Base-by-base conservation (phyloP, 495 filamentous ascomycete genomes). In the Lasiosphaeria miniovina region DNA sequence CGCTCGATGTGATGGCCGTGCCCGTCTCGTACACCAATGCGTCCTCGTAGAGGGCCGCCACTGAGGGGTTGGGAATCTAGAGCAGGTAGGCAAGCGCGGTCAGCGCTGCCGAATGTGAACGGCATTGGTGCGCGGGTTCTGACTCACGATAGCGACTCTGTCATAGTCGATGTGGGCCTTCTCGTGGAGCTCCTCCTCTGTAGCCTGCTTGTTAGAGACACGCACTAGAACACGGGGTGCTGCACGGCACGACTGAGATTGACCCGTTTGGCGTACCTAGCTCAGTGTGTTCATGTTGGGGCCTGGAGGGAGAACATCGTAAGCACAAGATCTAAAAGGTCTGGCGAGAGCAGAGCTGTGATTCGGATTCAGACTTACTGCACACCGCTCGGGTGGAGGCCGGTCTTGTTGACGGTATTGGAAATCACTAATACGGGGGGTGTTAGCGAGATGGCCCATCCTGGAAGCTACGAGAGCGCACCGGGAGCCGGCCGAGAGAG, bases 161-260 rank as follows among this genome's bases (percentile, higher is more conserved):
- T 97, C 90, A 73, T 98, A 98, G 86, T 98, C 94, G 77, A 98
- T 98, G 83, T 98, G 92, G 66, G 94, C 95, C 74, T 90, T 92
- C 77, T 98, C 91, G 75, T 98, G 93, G 46, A 98, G 87, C 74
- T 96, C 91, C 80, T 97, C 92, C 78, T 98, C 78, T 73, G 49
- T n/a, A 36, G 50, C 8, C 40, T 4, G 8, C n/a, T 62, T 35
- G 65, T 72, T 61, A 71, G 71, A 71, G 71, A 59, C 24, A 34
- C 24, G 4, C 3, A 54, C 2, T 36, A 61, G 10, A 15, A 9
- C 38, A 45, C 48, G 52, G 31, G 50, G 35, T 15, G 31, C 11
- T 56, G 14, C n/a, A 46, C 12, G 12, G 43, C 43, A 46, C 43
- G 43, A 9, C 15, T 6, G 43, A 5, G 43, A n/a, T 14, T 10